Percentiles rank a stretch among this genome's conserved stretches.
Evolutionary conservation across 805 yeast genomes (phyloP).

Genomic region (Hanseniaspora guilliermondii): DNA sequence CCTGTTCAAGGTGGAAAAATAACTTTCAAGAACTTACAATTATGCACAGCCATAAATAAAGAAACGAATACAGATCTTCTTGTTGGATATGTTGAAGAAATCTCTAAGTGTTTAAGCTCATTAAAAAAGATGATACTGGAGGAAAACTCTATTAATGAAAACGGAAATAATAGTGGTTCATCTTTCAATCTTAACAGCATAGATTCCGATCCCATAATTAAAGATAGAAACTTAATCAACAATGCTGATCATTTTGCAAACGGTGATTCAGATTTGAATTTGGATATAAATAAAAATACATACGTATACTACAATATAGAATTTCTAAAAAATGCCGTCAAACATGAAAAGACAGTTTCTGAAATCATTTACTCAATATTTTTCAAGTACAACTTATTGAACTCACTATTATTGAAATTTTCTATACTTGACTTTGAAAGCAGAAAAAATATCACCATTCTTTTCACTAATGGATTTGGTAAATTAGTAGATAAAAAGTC

Average conservation of each 20-base stretch:
- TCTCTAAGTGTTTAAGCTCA: neutral
- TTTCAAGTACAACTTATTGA: constrained; percentile 47
- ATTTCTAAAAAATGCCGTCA: neutral
- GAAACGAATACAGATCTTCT: neutral
- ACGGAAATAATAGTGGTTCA: neutral
- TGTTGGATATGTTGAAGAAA: neutral
- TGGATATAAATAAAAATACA: neutral
- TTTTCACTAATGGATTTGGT: constrained; percentile 66
- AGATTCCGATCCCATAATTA: neutral
- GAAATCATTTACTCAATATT: constrained; percentile 1
- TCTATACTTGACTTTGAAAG: constrained; percentile 75
- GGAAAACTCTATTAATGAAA: neutral
- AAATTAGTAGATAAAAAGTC: constrained; percentile 63
- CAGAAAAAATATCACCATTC: constrained; percentile 62
- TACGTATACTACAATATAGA: neutral
- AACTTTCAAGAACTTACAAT: neutral
- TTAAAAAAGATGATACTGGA: neutral
- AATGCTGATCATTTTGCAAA: neutral
- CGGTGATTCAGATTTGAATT: neutral
- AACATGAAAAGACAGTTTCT: neutral
- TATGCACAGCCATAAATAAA: neutral
- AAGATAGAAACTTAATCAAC: neutral
- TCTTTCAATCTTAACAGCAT: neutral
- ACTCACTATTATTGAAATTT: constrained; percentile 46
- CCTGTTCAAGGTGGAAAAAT: neutral